Base-by-base conservation (phyloP, 2,329 filamentous ascomycete species). In the Aspergillus ustus region DNA sequence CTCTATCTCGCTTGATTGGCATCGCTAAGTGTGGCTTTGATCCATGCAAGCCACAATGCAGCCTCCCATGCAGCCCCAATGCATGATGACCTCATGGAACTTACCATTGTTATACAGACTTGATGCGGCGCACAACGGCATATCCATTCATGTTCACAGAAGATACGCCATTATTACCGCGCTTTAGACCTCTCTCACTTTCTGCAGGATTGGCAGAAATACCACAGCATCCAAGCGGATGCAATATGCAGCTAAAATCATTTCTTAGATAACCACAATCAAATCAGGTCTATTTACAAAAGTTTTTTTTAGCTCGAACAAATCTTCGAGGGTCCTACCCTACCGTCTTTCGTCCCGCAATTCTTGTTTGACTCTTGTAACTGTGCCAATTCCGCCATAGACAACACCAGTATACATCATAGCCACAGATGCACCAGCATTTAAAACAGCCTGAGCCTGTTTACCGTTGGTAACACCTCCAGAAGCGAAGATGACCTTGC, bases 381-480 rank as follows among this genome's bases (percentile, higher is more conserved):
- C 83, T 0, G 85, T 88, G n/a, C 86, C 86, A 2, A 82, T 78
- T 48, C 87, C 87, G 17, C 85, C 85, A 68, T 88, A 89, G 52
- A 87, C 84, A 68, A 91, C 76, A 4, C 86, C 90, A 0, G 95
- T 99, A 76, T 98, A 98, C 56, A 97, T 84, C 87, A 96, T 95
- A 2, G 92, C 93, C 15, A 96, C 89, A 69, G 90, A 94, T 0
- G 95, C 95, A 8, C 95, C 95, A 0, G 93, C 93, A 67, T 96
- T 91, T 52, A 98, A 82, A 7, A 94, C 87, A 78, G 91, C 84
- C 15, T 91, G 80, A 8, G 92, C 96, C 78, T 98, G 90, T 65
- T 90, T 84, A 4, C 95, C 95, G 66, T 90, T 94, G 1, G 91
- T 95, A 72, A 99, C 94, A 19, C 95, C 95, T 1, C 95, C 95